phyloP scores from a whole-genome alignment of 495 filamentous ascomycete genomes.

The Aspergillus leporis region DNA sequence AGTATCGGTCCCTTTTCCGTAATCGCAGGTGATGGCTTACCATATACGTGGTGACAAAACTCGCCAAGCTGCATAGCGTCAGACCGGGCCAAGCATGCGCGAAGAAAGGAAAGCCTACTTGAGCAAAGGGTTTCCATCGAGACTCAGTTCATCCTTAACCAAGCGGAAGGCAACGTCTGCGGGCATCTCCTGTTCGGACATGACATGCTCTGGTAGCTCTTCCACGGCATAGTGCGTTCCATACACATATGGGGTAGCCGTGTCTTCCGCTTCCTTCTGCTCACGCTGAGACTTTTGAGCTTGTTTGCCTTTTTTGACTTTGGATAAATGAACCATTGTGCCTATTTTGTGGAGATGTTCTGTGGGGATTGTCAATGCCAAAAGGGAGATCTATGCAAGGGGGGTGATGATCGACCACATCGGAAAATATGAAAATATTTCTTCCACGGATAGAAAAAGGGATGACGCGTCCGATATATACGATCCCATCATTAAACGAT shows the following conservation, averaged over 20 bases:
- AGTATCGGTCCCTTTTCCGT: neutral
- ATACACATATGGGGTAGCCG: constrained; percentile 70
- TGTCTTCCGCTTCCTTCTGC: constrained; percentile 34
- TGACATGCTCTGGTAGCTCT: constrained; percentile 73
- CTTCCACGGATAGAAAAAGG: neutral
- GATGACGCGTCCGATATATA: neutral
- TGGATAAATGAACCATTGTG: constrained; percentile 22
- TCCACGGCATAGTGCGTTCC: constrained; percentile 69
- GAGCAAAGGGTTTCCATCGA: constrained; percentile 86
- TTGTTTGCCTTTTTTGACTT: constrained; percentile 13
- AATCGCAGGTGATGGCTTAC: constrained; percentile 36
- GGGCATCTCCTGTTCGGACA: constrained; percentile 79
- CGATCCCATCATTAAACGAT: too few species aligned
- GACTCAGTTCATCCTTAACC: constrained; percentile 81
- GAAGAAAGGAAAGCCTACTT: constrained; percentile 54
- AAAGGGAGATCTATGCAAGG: neutral
- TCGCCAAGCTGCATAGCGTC: constrained; percentile 55
- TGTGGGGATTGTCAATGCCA: neutral
- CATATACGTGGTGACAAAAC: constrained; percentile 87
- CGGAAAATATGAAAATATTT: neutral
- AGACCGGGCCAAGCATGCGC: neutral
- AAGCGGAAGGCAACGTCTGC: constrained; percentile 77
- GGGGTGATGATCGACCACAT: neutral
- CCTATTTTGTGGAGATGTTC: too few species aligned
- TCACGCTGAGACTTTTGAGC: constrained; percentile 8